Percentiles rank a stretch among this genome's conserved stretches.
Conservation (phyloP, 345 rosid genomes). For the Carallia pectinifolia region DNA sequence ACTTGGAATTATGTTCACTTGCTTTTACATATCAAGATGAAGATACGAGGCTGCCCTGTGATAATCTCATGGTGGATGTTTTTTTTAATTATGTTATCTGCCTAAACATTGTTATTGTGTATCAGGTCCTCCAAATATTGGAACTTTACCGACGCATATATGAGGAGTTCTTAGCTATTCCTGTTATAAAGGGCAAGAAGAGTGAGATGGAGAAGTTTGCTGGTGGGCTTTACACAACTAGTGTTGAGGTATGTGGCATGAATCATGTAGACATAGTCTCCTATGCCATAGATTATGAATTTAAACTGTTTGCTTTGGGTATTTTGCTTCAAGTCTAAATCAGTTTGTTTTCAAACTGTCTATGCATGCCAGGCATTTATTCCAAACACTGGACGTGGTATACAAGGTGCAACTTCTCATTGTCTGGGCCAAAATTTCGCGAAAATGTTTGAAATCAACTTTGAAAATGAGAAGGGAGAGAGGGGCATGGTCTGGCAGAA, state of each 20-base stretch:
- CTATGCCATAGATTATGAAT: background rate
- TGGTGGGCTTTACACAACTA: constrained; percentile 94
- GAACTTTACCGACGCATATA: constrained; percentile 84
- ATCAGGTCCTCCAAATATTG: constrained; percentile 73
- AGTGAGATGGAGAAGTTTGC: constrained; percentile 98
- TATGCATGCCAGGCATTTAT: constrained; percentile 69
- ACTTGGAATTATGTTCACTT: background rate
- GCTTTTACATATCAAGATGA: no score
- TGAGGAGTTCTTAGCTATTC: constrained; percentile 88
- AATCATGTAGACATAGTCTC: background rate
- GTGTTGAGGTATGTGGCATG: constrained; percentile 66
- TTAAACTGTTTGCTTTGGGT: background rate
- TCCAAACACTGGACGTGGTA: constrained; percentile 94
- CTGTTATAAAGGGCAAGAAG: constrained; percentile 89
- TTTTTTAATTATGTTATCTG: background rate
- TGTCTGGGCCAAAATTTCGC: constrained; percentile 97
- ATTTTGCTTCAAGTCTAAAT: constrained; percentile 7
- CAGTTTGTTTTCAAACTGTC: background rate
- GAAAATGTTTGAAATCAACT: constrained; percentile 90
- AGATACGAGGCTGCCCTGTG: background rate
- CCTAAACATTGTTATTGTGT: background rate
- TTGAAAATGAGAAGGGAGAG: constrained; percentile 91
- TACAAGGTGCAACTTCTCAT: constrained; percentile 99
- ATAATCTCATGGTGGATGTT: background rate
- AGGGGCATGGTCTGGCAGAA: constrained; percentile 96